A percentile compares a stretch with the other conserved stretches of the same genome.
phyloP scores from a whole-genome alignment of 2,329 filamentous ascomycete species.

The Alternaria hordeiaustralica region DNA sequence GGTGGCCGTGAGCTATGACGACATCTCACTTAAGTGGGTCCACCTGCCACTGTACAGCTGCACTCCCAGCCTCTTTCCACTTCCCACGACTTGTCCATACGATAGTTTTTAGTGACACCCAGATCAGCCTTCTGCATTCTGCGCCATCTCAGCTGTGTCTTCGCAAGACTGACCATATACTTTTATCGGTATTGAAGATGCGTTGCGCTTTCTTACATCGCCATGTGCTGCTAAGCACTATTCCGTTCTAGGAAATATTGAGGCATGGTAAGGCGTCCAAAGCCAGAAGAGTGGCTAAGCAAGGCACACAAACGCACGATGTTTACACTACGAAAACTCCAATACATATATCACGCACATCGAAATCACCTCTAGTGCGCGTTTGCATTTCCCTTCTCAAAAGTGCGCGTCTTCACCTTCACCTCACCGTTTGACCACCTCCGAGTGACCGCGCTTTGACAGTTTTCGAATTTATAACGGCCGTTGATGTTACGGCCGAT shows the following conservation, averaged over 20 bases:
- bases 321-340: background rate
- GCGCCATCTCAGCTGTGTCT: background rate
- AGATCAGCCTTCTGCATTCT: background rate
- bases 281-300: background rate
- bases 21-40: background rate
- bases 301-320: background rate
- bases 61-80: background rate
- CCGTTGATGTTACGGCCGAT: background rate
- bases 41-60: background rate
- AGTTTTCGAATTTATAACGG: background rate
- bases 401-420: background rate
- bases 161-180: background rate
- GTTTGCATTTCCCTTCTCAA: background rate
- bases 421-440: background rate
- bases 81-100: background rate
- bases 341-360: background rate
- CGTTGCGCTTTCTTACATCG: background rate
- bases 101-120: background rate
- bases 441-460: background rate
- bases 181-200: background rate
- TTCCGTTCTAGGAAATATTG: background rate
- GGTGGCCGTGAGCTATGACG: background rate
- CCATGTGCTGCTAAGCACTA: background rate
- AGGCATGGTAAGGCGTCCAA: conserved; percentile 1
- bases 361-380: background rate